phyloP scores from a whole-genome alignment of 805 yeast species.

The Saturnispora diversa region DNA sequence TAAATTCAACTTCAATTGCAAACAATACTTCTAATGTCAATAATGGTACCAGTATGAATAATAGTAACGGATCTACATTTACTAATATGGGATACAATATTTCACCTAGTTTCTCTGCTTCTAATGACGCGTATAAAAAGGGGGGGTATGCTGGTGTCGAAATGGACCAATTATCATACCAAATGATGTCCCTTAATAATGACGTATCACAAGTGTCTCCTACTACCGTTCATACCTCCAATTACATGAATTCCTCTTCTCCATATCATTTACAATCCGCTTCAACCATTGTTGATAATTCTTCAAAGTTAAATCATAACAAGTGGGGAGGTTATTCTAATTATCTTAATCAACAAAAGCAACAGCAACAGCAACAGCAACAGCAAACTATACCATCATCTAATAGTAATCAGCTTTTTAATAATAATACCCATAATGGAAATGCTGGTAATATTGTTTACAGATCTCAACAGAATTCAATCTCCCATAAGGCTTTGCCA shows the following conservation, averaged over 20 bases:
- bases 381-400: not conserved
- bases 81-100: not conserved
- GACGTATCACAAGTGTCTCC: conserved; percentile 14
- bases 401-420: not conserved
- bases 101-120: not conserved
- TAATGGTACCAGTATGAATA: conserved; percentile 1
- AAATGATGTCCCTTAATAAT: conserved; percentile 21
- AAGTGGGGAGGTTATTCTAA: conserved; percentile 2
- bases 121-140: conserved; percentile 2
- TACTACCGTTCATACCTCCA: not conserved
- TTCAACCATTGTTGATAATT: not conserved
- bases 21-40: not conserved
- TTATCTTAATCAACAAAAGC: not conserved
- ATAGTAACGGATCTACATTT: not conserved
- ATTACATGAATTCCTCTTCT: not conserved
- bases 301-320: conserved; percentile 1
- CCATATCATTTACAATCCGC: not conserved
- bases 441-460: not conserved
- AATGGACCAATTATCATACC: conserved; percentile 25
- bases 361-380: conserved; percentile 1
- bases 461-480: not conserved
- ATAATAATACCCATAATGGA: not conserved
- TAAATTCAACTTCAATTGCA: conserved; percentile 6
- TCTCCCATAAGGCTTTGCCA: not conserved
- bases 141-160: conserved; percentile 19